phyloP scores from a whole-genome alignment of 768 basidiomycete species.

The Tulasnella sp. region DNA sequence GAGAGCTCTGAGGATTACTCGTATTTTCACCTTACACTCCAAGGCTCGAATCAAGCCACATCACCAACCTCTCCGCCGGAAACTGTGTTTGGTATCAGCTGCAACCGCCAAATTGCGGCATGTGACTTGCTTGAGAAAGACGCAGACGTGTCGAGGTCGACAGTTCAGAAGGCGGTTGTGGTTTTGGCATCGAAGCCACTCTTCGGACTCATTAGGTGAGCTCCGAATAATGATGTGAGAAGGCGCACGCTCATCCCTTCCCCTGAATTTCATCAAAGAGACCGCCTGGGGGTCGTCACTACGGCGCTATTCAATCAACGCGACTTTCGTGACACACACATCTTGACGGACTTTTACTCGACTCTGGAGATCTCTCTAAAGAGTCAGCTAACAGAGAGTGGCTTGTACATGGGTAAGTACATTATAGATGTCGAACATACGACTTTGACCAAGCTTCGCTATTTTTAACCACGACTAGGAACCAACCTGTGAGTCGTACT shows the following conservation, averaged over 20 bases:
- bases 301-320: slow-evolving; percentile 79
- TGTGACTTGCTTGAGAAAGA: slow-evolving; percentile 63
- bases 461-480: slow-evolving; percentile 30
- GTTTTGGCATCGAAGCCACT: slow-evolving; percentile 83
- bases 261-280: slow-evolving; percentile 35
- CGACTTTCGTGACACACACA: slow-evolving; percentile 79
- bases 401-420: slow-evolving; percentile 80
- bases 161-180: slow-evolving; percentile 95
- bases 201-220: slow-evolving; percentile 83
- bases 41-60: neutral
- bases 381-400: slow-evolving; percentile 79
- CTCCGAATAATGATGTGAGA: neutral
- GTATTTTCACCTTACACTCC: slow-evolving; percentile 82
- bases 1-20: slow-evolving; percentile 89
- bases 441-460: neutral
- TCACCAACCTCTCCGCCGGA: slow-evolving; percentile 42
- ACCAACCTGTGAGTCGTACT: slow-evolving; percentile 47
- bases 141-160: slow-evolving; percentile 79
- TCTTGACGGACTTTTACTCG: slow-evolving; percentile 76
- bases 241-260: neutral
- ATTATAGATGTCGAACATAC: neutral
- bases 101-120: slow-evolving; percentile 88
- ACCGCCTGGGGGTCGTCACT: slow-evolving; percentile 90
- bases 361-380: slow-evolving; percentile 66
- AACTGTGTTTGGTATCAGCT: slow-evolving; percentile 94